Percentiles rank a stretch among this genome's conserved stretches.
Evolutionary conservation across 306 rosid species (phyloP).

Genomic region (Vachellia pachyceras): DNA sequence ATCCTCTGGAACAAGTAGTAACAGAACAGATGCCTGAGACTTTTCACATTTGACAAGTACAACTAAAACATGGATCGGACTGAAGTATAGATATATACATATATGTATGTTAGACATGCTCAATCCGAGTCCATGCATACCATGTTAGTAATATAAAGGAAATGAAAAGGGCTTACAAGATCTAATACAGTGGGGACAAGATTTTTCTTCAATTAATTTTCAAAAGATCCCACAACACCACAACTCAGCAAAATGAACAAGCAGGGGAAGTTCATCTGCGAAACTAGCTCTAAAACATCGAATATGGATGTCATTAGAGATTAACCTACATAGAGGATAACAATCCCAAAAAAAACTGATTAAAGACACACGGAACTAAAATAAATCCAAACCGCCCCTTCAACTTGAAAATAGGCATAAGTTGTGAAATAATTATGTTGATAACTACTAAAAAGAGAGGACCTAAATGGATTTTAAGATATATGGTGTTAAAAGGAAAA

Average conservation of each 20-base stretch:
- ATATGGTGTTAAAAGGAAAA: background rate
- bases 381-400: too few species aligned
- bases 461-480: background rate
- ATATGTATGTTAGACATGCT: too few species aligned
- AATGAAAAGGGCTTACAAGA: background rate
- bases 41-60: background rate
- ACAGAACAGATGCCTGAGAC: background rate
- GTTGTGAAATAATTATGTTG: background rate
- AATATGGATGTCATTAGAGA: background rate
- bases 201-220: background rate
- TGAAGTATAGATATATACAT: background rate
- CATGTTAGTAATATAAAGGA: background rate
- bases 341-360: background rate
- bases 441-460: background rate
- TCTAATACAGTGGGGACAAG: background rate
- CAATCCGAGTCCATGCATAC: too few species aligned
- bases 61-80: background rate
- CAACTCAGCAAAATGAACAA: background rate
- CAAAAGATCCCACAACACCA: background rate
- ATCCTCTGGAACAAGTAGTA: background rate
- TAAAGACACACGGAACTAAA: too few species aligned
- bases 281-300: background rate
- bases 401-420: too few species aligned
- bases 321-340: background rate
- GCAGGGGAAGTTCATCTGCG: background rate